Conservation (phyloP, 192 early-diverging fungal species). For the Paraglomus occultum region DNA sequence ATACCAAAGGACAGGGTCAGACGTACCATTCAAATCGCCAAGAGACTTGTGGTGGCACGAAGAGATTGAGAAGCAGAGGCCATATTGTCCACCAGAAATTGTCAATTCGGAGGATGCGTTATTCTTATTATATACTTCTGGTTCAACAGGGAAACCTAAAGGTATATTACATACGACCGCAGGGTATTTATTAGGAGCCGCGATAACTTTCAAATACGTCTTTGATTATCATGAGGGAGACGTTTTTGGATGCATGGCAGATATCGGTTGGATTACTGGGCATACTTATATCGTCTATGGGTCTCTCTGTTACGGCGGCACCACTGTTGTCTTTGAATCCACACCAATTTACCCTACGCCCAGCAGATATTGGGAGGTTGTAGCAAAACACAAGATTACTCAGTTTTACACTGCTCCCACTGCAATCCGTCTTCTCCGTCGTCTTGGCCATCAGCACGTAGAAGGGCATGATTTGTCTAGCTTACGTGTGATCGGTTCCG, state of each 20-base stretch:
- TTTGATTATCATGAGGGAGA: slow-evolving; percentile 93
- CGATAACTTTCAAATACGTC: slow-evolving; percentile 83
- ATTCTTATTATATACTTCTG: slow-evolving; percentile 94
- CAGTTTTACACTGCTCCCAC: slow-evolving; percentile 99
- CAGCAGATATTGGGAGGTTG: slow-evolving; percentile 77
- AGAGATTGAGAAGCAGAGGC: slow-evolving; percentile 75
- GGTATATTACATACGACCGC: slow-evolving; percentile 93
- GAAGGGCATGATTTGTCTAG: slow-evolving; percentile 75
- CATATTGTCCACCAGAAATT: slow-evolving; percentile 82
- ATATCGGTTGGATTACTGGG: slow-evolving; percentile 90
- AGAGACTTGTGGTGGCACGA: slow-evolving; percentile 98
- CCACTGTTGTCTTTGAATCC: slow-evolving; percentile 92
- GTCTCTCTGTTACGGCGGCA: slow-evolving; percentile 80
- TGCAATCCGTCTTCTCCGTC: slow-evolving; percentile 92
- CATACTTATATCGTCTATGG: slow-evolving; percentile 94
- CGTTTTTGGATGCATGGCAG: slow-evolving; percentile 92
- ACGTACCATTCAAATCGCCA: slow-evolving; percentile 69
- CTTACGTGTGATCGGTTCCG: slow-evolving; percentile 89
- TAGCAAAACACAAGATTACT: slow-evolving; percentile 89
- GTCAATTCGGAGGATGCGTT: slow-evolving; percentile 92
- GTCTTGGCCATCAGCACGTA: slow-evolving; percentile 78
- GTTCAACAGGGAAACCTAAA: slow-evolving; percentile 88
- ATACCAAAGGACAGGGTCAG: slow-evolving; percentile 84
- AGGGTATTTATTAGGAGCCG: slow-evolving; percentile 92
- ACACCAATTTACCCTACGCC: slow-evolving; percentile 92